Evolutionary conservation across 2,329 filamentous ascomycete genomes (phyloP).

Genomic region (Westerdykella aurantiaca): DNA sequence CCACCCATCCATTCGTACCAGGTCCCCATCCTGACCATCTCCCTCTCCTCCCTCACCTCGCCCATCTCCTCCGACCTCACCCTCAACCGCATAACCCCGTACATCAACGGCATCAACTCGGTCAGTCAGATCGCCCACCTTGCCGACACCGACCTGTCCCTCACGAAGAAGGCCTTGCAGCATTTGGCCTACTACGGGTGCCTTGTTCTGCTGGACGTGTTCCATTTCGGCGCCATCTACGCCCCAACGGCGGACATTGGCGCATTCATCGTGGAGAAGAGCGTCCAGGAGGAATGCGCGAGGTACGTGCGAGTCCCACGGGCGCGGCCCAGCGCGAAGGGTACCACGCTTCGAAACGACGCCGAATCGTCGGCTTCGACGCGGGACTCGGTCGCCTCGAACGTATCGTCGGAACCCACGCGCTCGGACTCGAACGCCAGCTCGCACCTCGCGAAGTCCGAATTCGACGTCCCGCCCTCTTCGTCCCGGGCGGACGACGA

Average conservation of each 20-base stretch:
- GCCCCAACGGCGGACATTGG: constrained; percentile 73
- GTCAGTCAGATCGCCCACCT: constrained; percentile 79
- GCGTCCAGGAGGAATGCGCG: constrained; percentile 80
- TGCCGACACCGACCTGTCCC: constrained; percentile 78
- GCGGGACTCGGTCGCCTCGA: constrained; percentile 12
- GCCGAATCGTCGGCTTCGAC: constrained; percentile 14
- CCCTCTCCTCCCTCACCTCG: constrained; percentile 30
- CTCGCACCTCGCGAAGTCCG: constrained; percentile 3
- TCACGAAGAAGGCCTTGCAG: constrained; percentile 79
- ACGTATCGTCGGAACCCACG: constrained; percentile 6
- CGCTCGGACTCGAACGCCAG: neutral
- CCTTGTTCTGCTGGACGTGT: constrained; percentile 84
- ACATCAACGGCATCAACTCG: constrained; percentile 87
- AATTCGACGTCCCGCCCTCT: constrained; percentile 5
- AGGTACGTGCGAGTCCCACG: constrained; percentile 61
- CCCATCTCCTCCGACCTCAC: constrained; percentile 66
- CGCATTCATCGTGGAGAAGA: constrained; percentile 69
- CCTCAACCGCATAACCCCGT: constrained; percentile 69
- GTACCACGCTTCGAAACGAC: constrained; percentile 14
- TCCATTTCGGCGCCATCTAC: constrained; percentile 90
- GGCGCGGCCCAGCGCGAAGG: constrained; percentile 13
- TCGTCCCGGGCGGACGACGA: neutral
- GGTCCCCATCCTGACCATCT: constrained; percentile 70
- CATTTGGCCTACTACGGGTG: constrained; percentile 93
- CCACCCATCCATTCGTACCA: constrained; percentile 79